Evolutionary conservation across 805 yeast species (phyloP).

Genomic region (Candida tibetensis): DNA sequence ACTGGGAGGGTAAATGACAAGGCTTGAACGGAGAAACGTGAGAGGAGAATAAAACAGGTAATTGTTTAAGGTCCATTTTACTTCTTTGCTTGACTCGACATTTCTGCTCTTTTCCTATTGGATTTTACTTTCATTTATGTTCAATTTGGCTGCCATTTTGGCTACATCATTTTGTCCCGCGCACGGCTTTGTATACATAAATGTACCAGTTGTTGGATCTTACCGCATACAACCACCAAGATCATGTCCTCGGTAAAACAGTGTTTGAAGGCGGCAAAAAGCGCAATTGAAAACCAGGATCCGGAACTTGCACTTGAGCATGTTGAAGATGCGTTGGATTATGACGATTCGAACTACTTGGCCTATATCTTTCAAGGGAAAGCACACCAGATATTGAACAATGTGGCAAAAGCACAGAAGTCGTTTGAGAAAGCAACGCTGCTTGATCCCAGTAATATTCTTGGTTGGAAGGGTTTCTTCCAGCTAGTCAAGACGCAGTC

Average conservation of each 20-base stretch:
- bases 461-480: slow-evolving; percentile 82
- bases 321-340: slow-evolving; percentile 41
- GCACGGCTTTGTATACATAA: background rate
- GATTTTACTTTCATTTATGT: too few species aligned
- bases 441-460: slow-evolving; percentile 47
- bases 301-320: slow-evolving; percentile 55
- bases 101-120: too few species aligned
- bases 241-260: slow-evolving; percentile 22
- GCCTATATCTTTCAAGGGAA: slow-evolving; percentile 76
- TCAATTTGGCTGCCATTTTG: too few species aligned
- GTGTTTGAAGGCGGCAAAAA: slow-evolving; percentile 38
- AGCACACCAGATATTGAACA: slow-evolving; percentile 48
- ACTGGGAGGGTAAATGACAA: too few species aligned
- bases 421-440: slow-evolving; percentile 50
- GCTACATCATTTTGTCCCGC: background rate
- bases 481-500: slow-evolving; percentile 39
- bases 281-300: slow-evolving; percentile 53
- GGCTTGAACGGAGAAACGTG: too few species aligned
- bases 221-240: background rate
- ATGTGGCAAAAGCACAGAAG: slow-evolving; percentile 36
- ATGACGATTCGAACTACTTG: slow-evolving; percentile 39
- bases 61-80: too few species aligned
- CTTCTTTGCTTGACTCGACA: too few species aligned
- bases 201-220: too few species aligned
- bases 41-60: too few species aligned